These are phyloP conservation scores for Chaetomiaceae sp. DNA, from an alignment of 2,329 filamentous ascomycete species.

Conservation along the genomic window DNA sequence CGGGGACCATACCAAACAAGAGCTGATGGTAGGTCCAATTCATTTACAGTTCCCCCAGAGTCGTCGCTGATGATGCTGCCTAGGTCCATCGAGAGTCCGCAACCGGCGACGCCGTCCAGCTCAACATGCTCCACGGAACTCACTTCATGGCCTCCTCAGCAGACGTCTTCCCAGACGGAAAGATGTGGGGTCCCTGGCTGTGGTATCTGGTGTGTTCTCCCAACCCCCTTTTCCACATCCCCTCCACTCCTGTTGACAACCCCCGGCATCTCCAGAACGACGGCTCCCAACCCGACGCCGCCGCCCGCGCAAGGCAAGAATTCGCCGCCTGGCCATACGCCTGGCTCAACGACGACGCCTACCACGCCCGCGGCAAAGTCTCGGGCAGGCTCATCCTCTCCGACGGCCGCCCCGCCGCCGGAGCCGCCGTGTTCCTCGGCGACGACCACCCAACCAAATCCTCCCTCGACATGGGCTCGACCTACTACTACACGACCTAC, in stretches of 20 bases:
- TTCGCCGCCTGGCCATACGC: not conserved
- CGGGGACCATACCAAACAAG: not conserved
- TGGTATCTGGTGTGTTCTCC: not conserved
- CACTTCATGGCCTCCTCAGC: not conserved
- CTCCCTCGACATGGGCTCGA: not conserved
- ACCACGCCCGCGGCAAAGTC: not conserved
- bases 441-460: not conserved
- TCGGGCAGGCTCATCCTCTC: not conserved
- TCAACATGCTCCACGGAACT: slow-evolving; percentile 1
- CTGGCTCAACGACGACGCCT: not conserved
- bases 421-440: not conserved
- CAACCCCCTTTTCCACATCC: not conserved
- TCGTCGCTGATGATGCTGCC: too few relatives aligned
- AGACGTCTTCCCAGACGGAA: not conserved
- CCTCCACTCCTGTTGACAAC: not conserved
- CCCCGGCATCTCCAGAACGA: not conserved
- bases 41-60: too few relatives aligned
- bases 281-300: not conserved
- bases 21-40: not conserved
- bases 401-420: not conserved
- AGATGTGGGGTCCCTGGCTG: not conserved
- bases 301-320: not conserved
- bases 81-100: not conserved
- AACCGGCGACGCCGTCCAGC: not conserved
- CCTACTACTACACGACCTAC: not conserved